phyloP scores from a whole-genome alignment of 1,284 basidiomycete species.

The Tylopilus microsporus region DNA sequence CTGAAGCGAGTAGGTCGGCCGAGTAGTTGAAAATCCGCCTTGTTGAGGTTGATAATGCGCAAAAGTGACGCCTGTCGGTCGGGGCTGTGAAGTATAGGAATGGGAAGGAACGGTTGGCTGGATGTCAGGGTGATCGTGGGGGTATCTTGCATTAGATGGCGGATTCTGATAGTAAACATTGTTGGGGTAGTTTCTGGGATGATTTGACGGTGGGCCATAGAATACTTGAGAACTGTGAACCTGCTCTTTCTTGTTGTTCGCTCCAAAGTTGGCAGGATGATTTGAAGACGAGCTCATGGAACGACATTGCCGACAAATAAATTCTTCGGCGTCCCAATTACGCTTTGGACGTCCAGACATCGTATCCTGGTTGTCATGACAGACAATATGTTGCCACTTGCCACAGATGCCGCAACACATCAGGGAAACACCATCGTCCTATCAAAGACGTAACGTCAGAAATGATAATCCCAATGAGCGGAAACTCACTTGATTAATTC shows the following conservation, averaged over 20 bases:
- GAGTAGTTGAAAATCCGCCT: constrained; percentile 34
- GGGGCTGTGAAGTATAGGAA: constrained; percentile 19
- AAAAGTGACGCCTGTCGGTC: constrained; percentile 28
- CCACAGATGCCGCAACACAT: constrained; percentile 75
- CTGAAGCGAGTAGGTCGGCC: constrained; percentile 28
- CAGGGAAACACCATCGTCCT: constrained; percentile 75
- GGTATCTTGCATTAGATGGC: constrained; percentile 20
- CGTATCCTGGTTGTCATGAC: constrained; percentile 64
- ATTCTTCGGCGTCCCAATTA: constrained; percentile 70
- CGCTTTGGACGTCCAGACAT: constrained; percentile 54
- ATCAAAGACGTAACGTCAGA: constrained; percentile 4
- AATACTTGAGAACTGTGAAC: constrained; percentile 12
- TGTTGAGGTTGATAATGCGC: constrained; percentile 35
- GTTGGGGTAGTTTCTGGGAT: constrained; percentile 16
- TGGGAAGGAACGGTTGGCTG: constrained; percentile 17
- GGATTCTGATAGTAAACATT: constrained; percentile 17
- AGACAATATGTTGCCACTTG: constrained; percentile 81
- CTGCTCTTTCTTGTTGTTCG: constrained; percentile 9
- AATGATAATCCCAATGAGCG: constrained; percentile 4
- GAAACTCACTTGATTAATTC: constrained; percentile 60
- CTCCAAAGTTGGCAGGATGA: constrained; percentile 10
- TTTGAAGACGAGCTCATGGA: constrained; percentile 12
- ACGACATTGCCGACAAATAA: constrained; percentile 52
- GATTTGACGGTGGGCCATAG: constrained; percentile 14
- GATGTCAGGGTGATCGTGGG: constrained; percentile 21